Conservation (phyloP, 805 yeast species). For the Suhomyces canberraensis region DNA sequence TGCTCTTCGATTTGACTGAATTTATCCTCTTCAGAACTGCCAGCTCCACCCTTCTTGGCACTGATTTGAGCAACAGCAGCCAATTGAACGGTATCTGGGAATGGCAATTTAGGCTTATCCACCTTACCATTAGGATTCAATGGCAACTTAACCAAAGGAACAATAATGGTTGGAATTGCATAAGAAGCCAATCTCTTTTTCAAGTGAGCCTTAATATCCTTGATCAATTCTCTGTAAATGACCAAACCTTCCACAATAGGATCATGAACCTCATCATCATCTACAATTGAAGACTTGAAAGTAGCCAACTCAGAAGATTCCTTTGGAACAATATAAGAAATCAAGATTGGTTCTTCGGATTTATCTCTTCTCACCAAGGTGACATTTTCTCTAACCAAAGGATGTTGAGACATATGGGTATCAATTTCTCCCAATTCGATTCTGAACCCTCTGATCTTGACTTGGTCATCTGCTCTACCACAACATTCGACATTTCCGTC, state of each 20-base stretch:
- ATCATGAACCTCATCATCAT: conserved; percentile 45
- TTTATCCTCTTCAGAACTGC: conserved; percentile 39
- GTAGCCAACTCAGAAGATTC: conserved; percentile 42
- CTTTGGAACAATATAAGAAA: conserved; percentile 87
- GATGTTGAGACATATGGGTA: conserved; percentile 93
- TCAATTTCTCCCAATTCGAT: conserved; percentile 98
- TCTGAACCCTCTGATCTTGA: conserved; percentile 96
- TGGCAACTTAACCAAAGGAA: conserved; percentile 83
- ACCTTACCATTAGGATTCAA: conserved; percentile 97
- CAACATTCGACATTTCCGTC: conserved; percentile 98
- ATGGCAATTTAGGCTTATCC: conserved; percentile 94
- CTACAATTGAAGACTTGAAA: conserved; percentile 49
- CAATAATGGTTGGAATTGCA: conserved; percentile 89
- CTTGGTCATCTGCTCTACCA: conserved; percentile 99
- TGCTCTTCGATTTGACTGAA: conserved; percentile 64
- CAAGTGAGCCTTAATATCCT: conserved; percentile 70
- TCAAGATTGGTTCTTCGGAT: conserved; percentile 86
- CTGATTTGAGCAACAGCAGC: conserved; percentile 64
- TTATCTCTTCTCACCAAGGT: conserved; percentile 90
- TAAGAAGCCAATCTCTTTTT: conserved; percentile 88
- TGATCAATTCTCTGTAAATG: conserved; percentile 69
- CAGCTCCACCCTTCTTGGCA: conserved; percentile 26
- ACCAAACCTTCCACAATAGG: conserved; percentile 78
- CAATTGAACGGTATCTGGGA: conserved; percentile 87
- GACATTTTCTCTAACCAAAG: conserved; percentile 85